Conservation (phyloP, 495 filamentous ascomycete genomes). For the Aspergillus hancockii region DNA sequence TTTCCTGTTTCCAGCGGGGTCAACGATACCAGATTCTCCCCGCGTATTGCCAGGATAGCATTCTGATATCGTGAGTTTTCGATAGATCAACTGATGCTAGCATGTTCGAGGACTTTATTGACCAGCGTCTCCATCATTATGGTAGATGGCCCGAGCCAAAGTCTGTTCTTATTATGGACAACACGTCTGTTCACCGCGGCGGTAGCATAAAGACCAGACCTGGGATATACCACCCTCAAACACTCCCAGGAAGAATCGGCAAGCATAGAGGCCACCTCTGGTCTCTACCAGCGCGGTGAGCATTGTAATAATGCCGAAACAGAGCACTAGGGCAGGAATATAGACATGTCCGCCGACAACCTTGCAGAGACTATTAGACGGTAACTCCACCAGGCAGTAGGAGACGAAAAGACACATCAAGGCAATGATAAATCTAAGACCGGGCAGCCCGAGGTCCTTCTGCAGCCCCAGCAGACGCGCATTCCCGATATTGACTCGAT, state of each 20-base stretch:
- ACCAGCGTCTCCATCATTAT: not conserved
- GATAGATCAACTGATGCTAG: not conserved
- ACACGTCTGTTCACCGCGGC: no score
- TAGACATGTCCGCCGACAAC: constrained; percentile 26
- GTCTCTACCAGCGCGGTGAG: constrained; percentile 54
- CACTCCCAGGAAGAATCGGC: constrained; percentile 55
- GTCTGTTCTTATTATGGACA: not conserved
- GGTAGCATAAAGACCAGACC: constrained; percentile 31
- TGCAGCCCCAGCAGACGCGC: constrained; percentile 61
- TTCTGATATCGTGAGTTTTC: not conserved
- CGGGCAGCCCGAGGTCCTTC: constrained; percentile 57
- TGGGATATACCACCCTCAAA: constrained; percentile 62
- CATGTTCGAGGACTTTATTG: not conserved
- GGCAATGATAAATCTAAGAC: constrained; percentile 60
- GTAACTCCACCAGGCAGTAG: constrained; percentile 34
- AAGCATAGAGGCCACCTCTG: constrained; percentile 52
- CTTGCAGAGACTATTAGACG: constrained; percentile 52
- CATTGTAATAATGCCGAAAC: constrained; percentile 48
- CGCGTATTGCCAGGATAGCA: not conserved
- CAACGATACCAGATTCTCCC: not conserved
- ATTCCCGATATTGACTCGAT: constrained; percentile 63
- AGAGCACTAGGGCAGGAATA: not conserved
- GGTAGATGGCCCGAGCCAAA: not conserved
- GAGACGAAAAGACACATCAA: constrained; percentile 66
- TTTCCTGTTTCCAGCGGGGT: not conserved